Evolutionary conservation across 345 rosid species (phyloP).

Genomic region (Moricandia arvensis): DNA sequence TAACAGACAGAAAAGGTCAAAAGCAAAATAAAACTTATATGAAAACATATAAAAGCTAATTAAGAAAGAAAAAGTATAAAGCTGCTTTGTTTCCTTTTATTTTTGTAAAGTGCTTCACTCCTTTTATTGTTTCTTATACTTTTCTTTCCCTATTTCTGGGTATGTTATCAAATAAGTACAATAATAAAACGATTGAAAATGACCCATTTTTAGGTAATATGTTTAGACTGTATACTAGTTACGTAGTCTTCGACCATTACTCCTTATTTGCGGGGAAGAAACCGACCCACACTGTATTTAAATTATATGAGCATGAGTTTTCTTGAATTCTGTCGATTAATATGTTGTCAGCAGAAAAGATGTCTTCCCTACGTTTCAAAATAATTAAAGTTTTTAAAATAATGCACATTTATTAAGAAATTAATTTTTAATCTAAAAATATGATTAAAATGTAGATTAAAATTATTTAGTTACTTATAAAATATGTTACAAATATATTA

Average conservation of each 20-base stretch:
- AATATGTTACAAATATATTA: too few relatives aligned
- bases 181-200: constrained; percentile 5
- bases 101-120: constrained; percentile 26
- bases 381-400: too few relatives aligned
- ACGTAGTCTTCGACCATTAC: neutral
- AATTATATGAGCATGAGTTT: neutral
- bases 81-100: neutral
- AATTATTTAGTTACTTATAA: too few relatives aligned
- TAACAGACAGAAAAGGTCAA: constrained; percentile 15
- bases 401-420: too few relatives aligned
- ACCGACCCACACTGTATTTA: neutral
- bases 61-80: neutral
- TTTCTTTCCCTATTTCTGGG: constrained; percentile 5
- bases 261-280: constrained; percentile 19
- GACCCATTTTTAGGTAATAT: constrained; percentile 3
- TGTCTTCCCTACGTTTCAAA: too few relatives aligned
- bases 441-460: too few relatives aligned
- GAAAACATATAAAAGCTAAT: neutral
- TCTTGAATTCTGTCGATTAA: too few relatives aligned
- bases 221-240: neutral
- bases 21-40: neutral
- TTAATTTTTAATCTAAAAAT: too few relatives aligned
- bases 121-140: neutral
- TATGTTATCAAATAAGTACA: neutral
- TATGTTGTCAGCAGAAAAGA: neutral